Base-by-base conservation (phyloP, 208 protist species). In the Plasmodiophora brassicae region DNA sequence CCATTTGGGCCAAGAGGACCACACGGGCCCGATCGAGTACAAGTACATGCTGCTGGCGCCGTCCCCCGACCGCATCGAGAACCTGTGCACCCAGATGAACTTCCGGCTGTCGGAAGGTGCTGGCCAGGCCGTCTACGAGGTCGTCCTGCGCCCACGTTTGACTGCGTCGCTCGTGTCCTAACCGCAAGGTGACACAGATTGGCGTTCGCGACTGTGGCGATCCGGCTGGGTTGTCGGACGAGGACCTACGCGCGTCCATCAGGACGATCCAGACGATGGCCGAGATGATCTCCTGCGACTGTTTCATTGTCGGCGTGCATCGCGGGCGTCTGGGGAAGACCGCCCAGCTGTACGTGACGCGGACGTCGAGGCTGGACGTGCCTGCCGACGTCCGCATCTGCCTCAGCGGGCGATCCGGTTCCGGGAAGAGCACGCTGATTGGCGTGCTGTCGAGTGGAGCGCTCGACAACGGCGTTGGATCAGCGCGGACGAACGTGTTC, bases 401-500 rank as follows among this genome's bases (percentile, higher is more conserved):
- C 1, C 28, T 90, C 35, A 45, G 87, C 35, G 88, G 88, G 0
- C 71, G 72, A n/a, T 71, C 87, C 1, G 88, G 87, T 43, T 41
- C 22, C 25, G 71, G 71, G 14, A 90, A 90, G 71, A 89, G 85
- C 85, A 89, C 88, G 22, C 25, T 90, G n/a, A 54, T 90, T 25
- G 88, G 88, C 45, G 88, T 90, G 32, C 46, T 90, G 35, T 88
- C 88, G 39, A 60, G 35, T 25, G 88, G 88, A 28, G 57, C 45
- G 53, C 71, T 90, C 22, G 88, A 90, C 71, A 89, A 90, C 53
- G 88, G 88, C 41, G 0, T 45, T 0, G 88, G 88, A 25, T 44
- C 85, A 28, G 71, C 71, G 14, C 71, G 71, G 22, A 60, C 71
- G 20, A 38, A 60, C 22, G 71, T 84, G 71, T 60, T 84, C 32